Conservation (phyloP, 208 protist genomes). For the Tetramitus jugosus region DNA sequence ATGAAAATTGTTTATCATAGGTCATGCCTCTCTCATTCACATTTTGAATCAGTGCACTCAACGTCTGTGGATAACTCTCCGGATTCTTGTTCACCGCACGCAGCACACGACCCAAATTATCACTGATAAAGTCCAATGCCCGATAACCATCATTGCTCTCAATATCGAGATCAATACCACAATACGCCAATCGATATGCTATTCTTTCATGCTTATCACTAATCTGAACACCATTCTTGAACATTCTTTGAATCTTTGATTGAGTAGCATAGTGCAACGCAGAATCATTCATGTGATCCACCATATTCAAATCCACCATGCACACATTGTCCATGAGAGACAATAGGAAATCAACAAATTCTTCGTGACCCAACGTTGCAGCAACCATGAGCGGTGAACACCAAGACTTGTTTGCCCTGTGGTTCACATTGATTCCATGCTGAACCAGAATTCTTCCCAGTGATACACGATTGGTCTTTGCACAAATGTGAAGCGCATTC, state of each 20-base stretch:
- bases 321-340: no score
- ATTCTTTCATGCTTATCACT: slow-evolving; percentile 3
- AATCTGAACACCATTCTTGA: slow-evolving; percentile 3
- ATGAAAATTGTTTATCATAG: no score
- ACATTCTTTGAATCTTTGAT: slow-evolving; percentile 6
- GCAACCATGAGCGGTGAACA: no score
- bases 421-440: no score
- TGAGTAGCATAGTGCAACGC: slow-evolving; percentile 8
- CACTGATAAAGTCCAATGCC: not conserved
- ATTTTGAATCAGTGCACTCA: not conserved
- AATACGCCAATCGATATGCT: not conserved
- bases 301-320: no score
- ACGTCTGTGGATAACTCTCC: not conserved
- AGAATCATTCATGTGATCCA: slow-evolving; percentile 8
- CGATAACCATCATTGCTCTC: not conserved
- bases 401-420: no score
- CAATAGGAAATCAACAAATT: no score
- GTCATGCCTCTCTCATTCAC: not conserved
- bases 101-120: not conserved
- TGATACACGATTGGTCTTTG: no score
- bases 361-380: no score
- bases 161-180: not conserved
- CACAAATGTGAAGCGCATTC: no score
- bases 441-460: no score
- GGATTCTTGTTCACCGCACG: not conserved